Percentiles rank a stretch among this genome's conserved stretches.
phyloP scores from a whole-genome alignment of 768 basidiomycete genomes.

The Tricholomella constricta region DNA sequence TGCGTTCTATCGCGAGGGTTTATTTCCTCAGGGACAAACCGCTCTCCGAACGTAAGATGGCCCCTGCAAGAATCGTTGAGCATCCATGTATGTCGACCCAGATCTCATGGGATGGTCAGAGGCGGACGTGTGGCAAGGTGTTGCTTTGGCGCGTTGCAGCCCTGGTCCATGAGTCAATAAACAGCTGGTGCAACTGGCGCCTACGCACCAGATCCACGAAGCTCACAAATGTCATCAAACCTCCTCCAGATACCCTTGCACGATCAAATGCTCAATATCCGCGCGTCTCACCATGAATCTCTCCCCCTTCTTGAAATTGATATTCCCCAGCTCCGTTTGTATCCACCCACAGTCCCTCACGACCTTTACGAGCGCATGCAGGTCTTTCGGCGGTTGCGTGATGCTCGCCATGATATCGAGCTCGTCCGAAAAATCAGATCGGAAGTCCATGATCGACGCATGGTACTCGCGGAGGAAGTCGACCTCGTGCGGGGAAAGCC shows the following conservation, averaged over 20 bases:
- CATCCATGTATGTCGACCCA: too few species aligned
- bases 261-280: slow-evolving; percentile 92
- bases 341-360: slow-evolving; percentile 89
- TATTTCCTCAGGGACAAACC: too few species aligned
- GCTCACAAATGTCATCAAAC: too few species aligned
- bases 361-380: slow-evolving; percentile 87
- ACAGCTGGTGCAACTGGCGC: too few species aligned
- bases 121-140: too few species aligned
- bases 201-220: too few species aligned
- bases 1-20: too few species aligned
- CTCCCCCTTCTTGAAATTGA: slow-evolving; percentile 89
- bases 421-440: slow-evolving; percentile 82
- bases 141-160: too few species aligned
- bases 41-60: too few species aligned
- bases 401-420: slow-evolving; percentile 87
- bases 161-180: too few species aligned
- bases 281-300: slow-evolving; percentile 85
- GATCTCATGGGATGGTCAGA: too few species aligned
- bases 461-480: slow-evolving; percentile 62
- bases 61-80: too few species aligned
- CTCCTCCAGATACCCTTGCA: slow-evolving; percentile 91
- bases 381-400: slow-evolving; percentile 81
- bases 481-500: slow-evolving; percentile 77
- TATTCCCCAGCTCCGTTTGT: slow-evolving; percentile 86
- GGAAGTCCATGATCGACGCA: slow-evolving; percentile 78